These are phyloP conservation scores for Trichoderma erinaceum DNA, from an alignment of 495 filamentous ascomycete species.

Conservation along the genomic window DNA sequence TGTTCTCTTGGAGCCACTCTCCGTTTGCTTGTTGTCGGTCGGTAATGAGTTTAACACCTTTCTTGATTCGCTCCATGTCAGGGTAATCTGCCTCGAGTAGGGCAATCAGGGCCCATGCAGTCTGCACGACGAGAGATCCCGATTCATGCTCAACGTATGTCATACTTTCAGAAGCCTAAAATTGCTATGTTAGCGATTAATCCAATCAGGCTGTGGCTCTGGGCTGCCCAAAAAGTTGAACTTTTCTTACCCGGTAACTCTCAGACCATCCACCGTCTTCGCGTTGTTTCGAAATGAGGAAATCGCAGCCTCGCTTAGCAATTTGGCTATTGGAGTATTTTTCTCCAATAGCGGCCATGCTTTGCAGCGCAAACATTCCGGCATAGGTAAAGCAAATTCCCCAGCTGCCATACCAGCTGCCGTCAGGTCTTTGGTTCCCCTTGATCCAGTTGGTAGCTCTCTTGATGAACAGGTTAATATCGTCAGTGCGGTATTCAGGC, in stretches of 20 bases:
- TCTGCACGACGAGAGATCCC: slow-evolving; percentile 84
- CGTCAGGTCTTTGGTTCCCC: slow-evolving; percentile 68
- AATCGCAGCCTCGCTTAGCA: slow-evolving; percentile 72
- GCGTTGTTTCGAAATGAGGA: slow-evolving; percentile 74
- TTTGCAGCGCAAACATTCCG: slow-evolving; percentile 88
- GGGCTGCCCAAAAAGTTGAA: background rate
- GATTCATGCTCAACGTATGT: slow-evolving; percentile 45
- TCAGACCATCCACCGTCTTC: slow-evolving; percentile 96
- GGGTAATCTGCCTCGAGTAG: slow-evolving; percentile 83
- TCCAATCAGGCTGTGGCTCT: slow-evolving; percentile 22
- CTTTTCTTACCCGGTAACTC: slow-evolving; percentile 66
- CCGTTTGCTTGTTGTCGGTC: slow-evolving; percentile 76
- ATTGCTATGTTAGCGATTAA: background rate
- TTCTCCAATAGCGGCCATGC: slow-evolving; percentile 74
- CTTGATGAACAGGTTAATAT: slow-evolving; percentile 65
- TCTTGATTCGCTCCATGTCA: slow-evolving; percentile 62
- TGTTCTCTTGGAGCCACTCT: slow-evolving; percentile 91
- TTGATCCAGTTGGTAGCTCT: slow-evolving; percentile 77
- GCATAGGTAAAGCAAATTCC: slow-evolving; percentile 98
- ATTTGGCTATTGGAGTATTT: slow-evolving; percentile 65
- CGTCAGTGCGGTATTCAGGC: slow-evolving; percentile 68
- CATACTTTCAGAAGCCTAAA: slow-evolving; percentile 49
- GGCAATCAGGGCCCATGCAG: slow-evolving; percentile 81
- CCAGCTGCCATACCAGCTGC: slow-evolving; percentile 95
- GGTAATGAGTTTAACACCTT: slow-evolving; percentile 77